Conservation (phyloP, 192 early-diverging fungal species). For the Obelidium mucronatum region DNA sequence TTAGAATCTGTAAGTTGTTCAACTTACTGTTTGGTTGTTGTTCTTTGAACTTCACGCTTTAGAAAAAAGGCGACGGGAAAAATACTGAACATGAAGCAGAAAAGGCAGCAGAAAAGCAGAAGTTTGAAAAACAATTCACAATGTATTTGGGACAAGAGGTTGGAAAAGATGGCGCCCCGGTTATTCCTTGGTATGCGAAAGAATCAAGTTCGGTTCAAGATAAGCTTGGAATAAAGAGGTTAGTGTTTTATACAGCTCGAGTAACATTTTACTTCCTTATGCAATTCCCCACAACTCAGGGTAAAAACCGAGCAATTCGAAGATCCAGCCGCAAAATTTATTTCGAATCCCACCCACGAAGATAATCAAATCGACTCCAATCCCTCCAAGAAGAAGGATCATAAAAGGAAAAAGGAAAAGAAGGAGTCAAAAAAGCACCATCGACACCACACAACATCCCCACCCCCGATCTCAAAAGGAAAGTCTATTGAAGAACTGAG, state of each 20-base stretch:
- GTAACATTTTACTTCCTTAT: neutral
- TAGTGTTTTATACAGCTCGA: neutral
- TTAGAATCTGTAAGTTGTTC: conserved; percentile 57
- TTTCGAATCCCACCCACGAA: too few species aligned
- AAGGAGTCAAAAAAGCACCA: neutral
- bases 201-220: neutral
- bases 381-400: neutral
- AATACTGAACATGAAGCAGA: conserved; percentile 69
- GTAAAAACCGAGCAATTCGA: neutral
- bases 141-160: conserved; percentile 66
- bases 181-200: conserved; percentile 46
- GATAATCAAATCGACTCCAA: neutral
- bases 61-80: conserved; percentile 10
- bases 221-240: neutral
- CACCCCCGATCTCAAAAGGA: neutral
- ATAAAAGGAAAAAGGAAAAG: conserved; percentile 6
- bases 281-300: neutral
- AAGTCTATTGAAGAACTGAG: conserved; percentile 43
- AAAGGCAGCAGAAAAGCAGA: conserved; percentile 55
- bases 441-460: conserved; percentile 1
- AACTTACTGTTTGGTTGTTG: too few species aligned
- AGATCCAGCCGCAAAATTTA: conserved; percentile 19
- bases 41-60: neutral
- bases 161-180: conserved; percentile 37
- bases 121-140: conserved; percentile 65